Evolutionary conservation across 306 rosid genomes (phyloP).

Genomic region (Inga laurina): DNA sequence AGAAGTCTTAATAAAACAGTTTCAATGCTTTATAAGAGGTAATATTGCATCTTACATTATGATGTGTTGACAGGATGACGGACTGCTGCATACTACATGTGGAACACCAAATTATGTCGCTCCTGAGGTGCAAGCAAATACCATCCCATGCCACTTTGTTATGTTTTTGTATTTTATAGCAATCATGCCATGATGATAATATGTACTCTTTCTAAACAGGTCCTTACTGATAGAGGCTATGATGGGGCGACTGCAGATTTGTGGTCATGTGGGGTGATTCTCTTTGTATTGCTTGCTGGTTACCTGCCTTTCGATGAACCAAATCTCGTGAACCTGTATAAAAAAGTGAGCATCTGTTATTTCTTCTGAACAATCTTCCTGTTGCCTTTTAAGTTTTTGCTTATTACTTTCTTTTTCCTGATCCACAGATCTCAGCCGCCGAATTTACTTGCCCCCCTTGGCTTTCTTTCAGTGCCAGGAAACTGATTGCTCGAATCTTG

Average conservation of each 20-base stretch:
- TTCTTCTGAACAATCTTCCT: slow-evolving; percentile 19
- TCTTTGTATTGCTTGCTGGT: slow-evolving; percentile 97
- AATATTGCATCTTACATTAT: slow-evolving; percentile 29
- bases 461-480: slow-evolving; percentile 91
- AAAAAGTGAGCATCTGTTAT: slow-evolving; percentile 63
- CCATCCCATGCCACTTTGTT: slow-evolving; percentile 26
- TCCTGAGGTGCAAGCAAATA: slow-evolving; percentile 72
- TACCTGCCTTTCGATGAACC: slow-evolving; percentile 98
- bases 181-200: slow-evolving; percentile 34
- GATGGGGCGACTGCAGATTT: slow-evolving; percentile 95
- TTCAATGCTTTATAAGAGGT: slow-evolving; percentile 11
- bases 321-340: slow-evolving; percentile 83
- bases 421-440: slow-evolving; percentile 85
- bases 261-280: slow-evolving; percentile 99
- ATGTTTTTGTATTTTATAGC: slow-evolving; percentile 3
- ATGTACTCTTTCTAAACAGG: slow-evolving; percentile 48
- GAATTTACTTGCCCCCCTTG: slow-evolving; percentile 95
- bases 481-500: slow-evolving; percentile 82
- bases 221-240: slow-evolving; percentile 91
- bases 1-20: slow-evolving; percentile 1
- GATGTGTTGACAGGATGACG: slow-evolving; percentile 71
- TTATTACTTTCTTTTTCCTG: slow-evolving; percentile 40
- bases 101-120: slow-evolving; percentile 99
- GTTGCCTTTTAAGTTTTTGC: slow-evolving; percentile 26
- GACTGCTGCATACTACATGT: slow-evolving; percentile 96